Base-by-base conservation (phyloP, 2,329 filamentous ascomycete species). In the Colletotrichum karsti region DNA sequence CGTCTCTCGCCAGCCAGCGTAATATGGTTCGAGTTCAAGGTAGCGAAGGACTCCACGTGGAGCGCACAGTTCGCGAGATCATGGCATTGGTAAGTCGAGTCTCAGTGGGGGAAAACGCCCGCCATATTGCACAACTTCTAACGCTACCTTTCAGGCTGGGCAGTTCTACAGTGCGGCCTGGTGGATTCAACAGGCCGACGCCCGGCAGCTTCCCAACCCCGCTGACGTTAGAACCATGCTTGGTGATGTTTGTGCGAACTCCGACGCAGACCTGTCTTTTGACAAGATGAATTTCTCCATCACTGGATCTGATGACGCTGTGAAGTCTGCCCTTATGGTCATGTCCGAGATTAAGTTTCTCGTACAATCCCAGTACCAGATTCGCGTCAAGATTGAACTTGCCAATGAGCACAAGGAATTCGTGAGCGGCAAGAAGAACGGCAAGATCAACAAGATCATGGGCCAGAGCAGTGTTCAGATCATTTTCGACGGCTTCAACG, bases 361-460 rank as follows among this genome's bases (percentile, higher is more conserved):
- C 68, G 91, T 92, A 72, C 92, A 94, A 74, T 90, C 92, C 44
- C 93, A 93, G 72, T 97, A 97, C 76, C 95, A 97, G 78, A 97
- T 99, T 78, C 91, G 95, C 63, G 95, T 99, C 77, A 98, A 98
- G 85, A 97, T 99, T 70, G 96, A 99, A 84, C 91, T 99, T 63
- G 96, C 96, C 76, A 98, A 98, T 77, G 96, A 99, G 83, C 96
- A 99, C 85, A 99, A 99, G 81, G 96, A 99, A 77, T 99, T 99
- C 78, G 96, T 99, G 64, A 98, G 95, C 74, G 96, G 96, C 73
- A 99, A 99, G 87, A 99, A 99, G 86, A 99, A 99, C 75, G 96
- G 96, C 81, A 99, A 99, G 84, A 99, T 99, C 81, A 99, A 99
- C 87, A 99, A 99, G 86, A 99, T 99, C 76, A 99, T 99, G 96